Percentiles rank a stretch among this genome's conserved stretches.
These are phyloP conservation scores for Rosa rugosa DNA, from an alignment of 306 rosid species.

Conservation along the genomic window DNA sequence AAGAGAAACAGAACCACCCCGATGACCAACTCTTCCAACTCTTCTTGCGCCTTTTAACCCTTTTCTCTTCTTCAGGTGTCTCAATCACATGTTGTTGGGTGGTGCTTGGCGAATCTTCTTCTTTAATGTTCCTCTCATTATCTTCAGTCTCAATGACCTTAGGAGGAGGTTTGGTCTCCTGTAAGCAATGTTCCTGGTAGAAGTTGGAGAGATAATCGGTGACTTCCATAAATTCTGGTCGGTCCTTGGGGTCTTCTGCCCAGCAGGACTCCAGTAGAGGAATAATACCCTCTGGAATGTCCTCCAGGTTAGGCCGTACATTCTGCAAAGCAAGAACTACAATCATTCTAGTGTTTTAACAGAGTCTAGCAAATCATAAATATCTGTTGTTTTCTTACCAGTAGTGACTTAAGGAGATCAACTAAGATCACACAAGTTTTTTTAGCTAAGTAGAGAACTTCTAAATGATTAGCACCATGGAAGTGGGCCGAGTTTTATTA, in stretches of 20 bases:
- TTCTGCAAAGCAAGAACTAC: slow-evolving; percentile 35
- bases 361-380: neutral
- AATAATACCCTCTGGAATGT: slow-evolving; percentile 35
- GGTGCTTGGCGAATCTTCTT: neutral
- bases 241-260: slow-evolving; percentile 48
- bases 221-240: slow-evolving; percentile 57
- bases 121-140: neutral
- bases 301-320: slow-evolving; percentile 48
- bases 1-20: slow-evolving; percentile 23
- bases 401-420: neutral
- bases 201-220: slow-evolving; percentile 25
- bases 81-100: neutral
- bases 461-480: neutral
- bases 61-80: neutral
- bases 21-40: neutral
- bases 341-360: slow-evolving; percentile 15
- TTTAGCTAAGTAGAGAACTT: neutral
- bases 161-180: slow-evolving; percentile 15
- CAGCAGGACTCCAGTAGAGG: slow-evolving; percentile 65
- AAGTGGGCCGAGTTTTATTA: neutral
- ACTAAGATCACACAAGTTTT: neutral
- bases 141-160: slow-evolving; percentile 21
- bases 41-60: slow-evolving; percentile 16
- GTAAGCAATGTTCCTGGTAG: slow-evolving; percentile 10
- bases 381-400: neutral